Conservation (phyloP, 2,329 filamentous ascomycete species). For the Fusarium sp. region DNA sequence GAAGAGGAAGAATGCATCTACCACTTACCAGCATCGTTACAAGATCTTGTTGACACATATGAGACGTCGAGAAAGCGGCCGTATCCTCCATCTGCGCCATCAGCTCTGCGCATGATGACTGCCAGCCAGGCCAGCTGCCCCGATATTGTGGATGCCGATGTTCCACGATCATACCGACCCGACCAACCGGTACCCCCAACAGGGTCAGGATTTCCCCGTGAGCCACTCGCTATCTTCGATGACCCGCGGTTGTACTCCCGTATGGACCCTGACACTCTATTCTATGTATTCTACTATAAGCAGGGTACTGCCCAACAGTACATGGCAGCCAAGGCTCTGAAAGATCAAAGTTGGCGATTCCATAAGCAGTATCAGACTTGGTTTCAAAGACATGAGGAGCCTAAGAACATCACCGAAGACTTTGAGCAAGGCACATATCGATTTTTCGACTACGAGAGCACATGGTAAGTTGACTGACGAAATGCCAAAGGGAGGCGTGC, state of each 20-base stretch:
- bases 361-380: conserved; percentile 99
- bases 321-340: conserved; percentile 93
- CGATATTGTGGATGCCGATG: conserved; percentile 79
- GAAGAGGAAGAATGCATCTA: conserved; percentile 83
- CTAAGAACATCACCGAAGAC: conserved; percentile 98
- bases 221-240: conserved; percentile 90
- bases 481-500: not conserved
- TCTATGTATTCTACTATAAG: conserved; percentile 99
- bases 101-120: conserved; percentile 77
- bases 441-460: conserved; percentile 99
- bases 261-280: conserved; percentile 94
- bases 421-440: conserved; percentile 98
- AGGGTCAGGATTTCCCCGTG: conserved; percentile 86
- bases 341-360: conserved; percentile 98
- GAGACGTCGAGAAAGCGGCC: conserved; percentile 80
- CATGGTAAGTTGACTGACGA: conserved; percentile 73
- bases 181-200: conserved; percentile 78
- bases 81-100: conserved; percentile 66
- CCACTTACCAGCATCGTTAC: conserved; percentile 86
- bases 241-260: conserved; percentile 86
- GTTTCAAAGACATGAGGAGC: conserved; percentile 98
- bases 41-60: conserved; percentile 90
- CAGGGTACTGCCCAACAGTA: conserved; percentile 97
- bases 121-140: conserved; percentile 78
- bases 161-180: conserved; percentile 84